Percentiles rank a stretch among this genome's conserved stretches.
Conservation (phyloP, 1,139 yeast species). For the Blastobotrys serpentis region DNA sequence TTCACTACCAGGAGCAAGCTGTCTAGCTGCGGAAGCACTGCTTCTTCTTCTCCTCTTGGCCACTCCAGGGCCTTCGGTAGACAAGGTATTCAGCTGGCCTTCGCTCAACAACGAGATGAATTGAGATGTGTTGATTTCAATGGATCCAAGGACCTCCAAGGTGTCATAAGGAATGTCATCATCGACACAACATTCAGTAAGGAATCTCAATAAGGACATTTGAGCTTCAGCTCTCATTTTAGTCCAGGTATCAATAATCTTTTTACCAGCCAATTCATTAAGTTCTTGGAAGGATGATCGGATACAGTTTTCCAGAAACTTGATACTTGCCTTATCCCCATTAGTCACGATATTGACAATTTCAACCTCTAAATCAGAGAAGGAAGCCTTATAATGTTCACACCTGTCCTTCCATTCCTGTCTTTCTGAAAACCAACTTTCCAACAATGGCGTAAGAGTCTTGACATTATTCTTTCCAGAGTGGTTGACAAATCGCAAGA, state of each 20-base stretch:
- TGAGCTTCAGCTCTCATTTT: conserved; percentile 58
- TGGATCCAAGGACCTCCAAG: conserved; percentile 51
- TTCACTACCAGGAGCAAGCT: conserved; percentile 67
- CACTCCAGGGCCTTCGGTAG: conserved; percentile 43
- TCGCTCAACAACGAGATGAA: conserved; percentile 52
- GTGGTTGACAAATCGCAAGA: conserved; percentile 41
- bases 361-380: conserved; percentile 53
- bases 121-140: conserved; percentile 48
- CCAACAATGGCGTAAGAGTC: conserved; percentile 35
- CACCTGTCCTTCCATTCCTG: conserved; percentile 48
- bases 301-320: conserved; percentile 53
- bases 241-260: conserved; percentile 55
- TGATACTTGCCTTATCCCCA: conserved; percentile 59
- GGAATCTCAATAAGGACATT: conserved; percentile 53
- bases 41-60: conserved; percentile 64
- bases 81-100: conserved; percentile 42
- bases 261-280: conserved; percentile 50
- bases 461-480: conserved; percentile 38
- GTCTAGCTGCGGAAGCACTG: conserved; percentile 73
- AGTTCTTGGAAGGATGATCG: conserved; percentile 52
- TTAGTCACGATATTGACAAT: conserved; percentile 57
- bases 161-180: conserved; percentile 54
- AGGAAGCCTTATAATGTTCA: conserved; percentile 48
- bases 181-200: conserved; percentile 56
- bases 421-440: conserved; percentile 47